Base-by-base conservation (phyloP, 257 asterid genomes). In the Fraxinus americana region DNA sequence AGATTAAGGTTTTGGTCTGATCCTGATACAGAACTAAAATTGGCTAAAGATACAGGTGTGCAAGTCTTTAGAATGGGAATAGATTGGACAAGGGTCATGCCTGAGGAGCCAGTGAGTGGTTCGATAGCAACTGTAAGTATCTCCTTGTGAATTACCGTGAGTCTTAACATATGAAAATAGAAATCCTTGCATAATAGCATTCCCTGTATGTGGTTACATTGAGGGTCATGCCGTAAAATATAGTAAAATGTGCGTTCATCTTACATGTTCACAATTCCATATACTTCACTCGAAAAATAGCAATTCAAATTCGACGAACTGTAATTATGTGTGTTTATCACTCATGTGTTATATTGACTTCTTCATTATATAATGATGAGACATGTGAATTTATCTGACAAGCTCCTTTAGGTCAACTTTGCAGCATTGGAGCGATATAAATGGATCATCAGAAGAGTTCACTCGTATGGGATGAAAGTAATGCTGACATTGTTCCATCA, bases 41-140 rank as follows among this genome's bases (percentile, higher is more conserved):
- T 95, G 85, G 99, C 99, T 71, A 91, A 86, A 84, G 91, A 91
- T 78, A 91, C 99, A 3, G 98, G 98, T 27, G 89, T 95, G 65
- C 91, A 89, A 79, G 97, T 93, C 70, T 95, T 95, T 66, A 90
- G 98, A 63, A 95, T 95, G 98, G 99, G 99, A 76, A 79, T 95
- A 73, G 99, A 95, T 86, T 95, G 99, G 99, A 86, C 98, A 17
- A 93, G 99, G 80, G 75, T 95, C 85, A 95, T 95, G 98, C 98
- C 98, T 4, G 86, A 85, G 79, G 97, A 95, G 84, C 99, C 99
- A 19, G 75, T 81, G 66, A 79, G 82, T 83, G 97, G 93, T 70
- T 43, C 86, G 25, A 84, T 71, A 79, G 90, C 82, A 78, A 71
- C 87, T 63, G 99, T 94, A 90, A 90, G 98, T 79, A 38, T 38